Conservation (phyloP, 495 filamentous ascomycete species). For the Chaetomium tenue region DNA sequence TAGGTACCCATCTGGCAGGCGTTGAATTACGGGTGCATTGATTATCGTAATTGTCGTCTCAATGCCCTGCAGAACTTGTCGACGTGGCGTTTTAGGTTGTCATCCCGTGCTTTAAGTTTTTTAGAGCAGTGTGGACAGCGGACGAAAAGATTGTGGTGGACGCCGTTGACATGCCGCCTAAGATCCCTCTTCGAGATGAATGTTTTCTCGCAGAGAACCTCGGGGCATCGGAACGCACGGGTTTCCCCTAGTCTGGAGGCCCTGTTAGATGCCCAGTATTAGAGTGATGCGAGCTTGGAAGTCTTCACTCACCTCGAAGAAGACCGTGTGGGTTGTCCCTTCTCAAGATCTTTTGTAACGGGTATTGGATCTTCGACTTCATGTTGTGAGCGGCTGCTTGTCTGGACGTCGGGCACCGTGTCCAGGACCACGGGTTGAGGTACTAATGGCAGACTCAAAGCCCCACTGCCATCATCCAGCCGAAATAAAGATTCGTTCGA, state of each 20-base stretch:
- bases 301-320: background rate
- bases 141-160: background rate
- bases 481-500: background rate
- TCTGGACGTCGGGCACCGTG: too few relatives aligned
- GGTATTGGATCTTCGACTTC: too few relatives aligned
- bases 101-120: background rate
- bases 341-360: background rate
- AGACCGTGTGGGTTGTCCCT: background rate
- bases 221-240: background rate
- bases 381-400: background rate
- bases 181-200: background rate
- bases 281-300: background rate
- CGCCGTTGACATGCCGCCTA: background rate
- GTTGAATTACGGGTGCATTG: too few relatives aligned
- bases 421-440: too few relatives aligned
- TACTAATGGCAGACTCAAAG: too few relatives aligned
- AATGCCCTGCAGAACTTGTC: background rate
- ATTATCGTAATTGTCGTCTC: background rate
- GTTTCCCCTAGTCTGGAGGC: background rate
- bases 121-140: constrained; percentile 1
- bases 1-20: too few relatives aligned
- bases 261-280: background rate
- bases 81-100: background rate
- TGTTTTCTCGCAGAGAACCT: background rate
- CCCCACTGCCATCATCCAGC: too few relatives aligned